Percentiles rank a stretch among this genome's conserved stretches.
Conservation (phyloP, 768 basidiomycete species). For the Mycena indigotica region DNA sequence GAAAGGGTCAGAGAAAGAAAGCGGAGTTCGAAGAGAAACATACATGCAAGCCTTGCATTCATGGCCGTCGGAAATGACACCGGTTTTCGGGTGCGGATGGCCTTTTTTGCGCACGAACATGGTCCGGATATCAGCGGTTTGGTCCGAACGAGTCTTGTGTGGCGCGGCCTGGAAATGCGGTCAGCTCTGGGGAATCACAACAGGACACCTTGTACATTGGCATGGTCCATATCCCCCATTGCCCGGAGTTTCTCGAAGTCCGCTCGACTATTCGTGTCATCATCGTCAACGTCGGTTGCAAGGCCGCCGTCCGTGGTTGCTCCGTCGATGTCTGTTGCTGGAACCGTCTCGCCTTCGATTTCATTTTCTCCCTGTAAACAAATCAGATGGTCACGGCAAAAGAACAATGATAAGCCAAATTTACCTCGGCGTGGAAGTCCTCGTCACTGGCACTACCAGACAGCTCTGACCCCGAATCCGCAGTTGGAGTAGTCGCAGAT, state of each 20-base stretch:
- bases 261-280: not conserved
- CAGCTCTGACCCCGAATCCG: not conserved
- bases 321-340: not conserved
- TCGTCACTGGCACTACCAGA: not conserved
- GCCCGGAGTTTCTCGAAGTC: not conserved
- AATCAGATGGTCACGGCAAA: no score
- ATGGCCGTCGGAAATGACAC: not conserved
- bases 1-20: not conserved
- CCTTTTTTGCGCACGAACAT: not conserved
- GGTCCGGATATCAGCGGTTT: not conserved
- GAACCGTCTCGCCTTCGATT: no score
- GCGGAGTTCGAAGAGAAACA: not conserved
- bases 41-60: not conserved
- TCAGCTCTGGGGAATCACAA: no score
- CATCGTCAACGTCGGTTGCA: not conserved
- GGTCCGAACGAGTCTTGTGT: not conserved
- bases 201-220: not conserved
- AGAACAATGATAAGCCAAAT: not conserved
- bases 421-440: not conserved
- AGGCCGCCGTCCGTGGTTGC: not conserved
- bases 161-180: not conserved
- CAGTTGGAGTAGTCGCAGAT: not conserved
- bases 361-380: no score
- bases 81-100: not conserved
- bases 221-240: not conserved